These are phyloP conservation scores for Calocybe gangraenosa DNA, from an alignment of 768 basidiomycete genomes.

Conservation along the genomic window DNA sequence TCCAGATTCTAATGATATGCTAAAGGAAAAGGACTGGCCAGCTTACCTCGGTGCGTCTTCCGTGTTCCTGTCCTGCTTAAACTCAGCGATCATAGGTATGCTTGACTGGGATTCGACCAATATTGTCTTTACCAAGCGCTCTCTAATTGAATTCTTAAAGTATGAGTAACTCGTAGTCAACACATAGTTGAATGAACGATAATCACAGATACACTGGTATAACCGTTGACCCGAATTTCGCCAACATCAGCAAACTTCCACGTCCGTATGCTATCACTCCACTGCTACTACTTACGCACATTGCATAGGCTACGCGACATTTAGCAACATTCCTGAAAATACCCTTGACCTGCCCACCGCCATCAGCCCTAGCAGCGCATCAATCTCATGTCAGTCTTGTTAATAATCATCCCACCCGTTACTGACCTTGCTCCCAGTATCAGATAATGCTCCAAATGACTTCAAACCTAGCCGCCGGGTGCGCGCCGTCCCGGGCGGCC, in stretches of 20 bases:
- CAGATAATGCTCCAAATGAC: slow-evolving; percentile 20
- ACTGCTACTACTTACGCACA: background rate
- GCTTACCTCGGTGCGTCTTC: slow-evolving; percentile 54
- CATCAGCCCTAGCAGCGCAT: slow-evolving; percentile 4
- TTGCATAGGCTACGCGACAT: slow-evolving; percentile 60
- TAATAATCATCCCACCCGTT: background rate
- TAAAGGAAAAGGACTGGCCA: slow-evolving; percentile 73
- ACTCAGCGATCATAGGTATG: slow-evolving; percentile 49
- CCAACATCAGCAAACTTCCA: slow-evolving; percentile 71
- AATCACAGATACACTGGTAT: slow-evolving; percentile 61
- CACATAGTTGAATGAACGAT: background rate
- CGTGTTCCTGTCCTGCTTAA: background rate
- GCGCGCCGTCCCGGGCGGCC: slow-evolving; percentile 49
- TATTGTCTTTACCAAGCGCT: slow-evolving; percentile 78
- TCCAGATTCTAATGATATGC: slow-evolving; percentile 48
- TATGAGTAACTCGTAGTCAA: slow-evolving; percentile 24
- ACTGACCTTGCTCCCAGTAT: slow-evolving; percentile 10
- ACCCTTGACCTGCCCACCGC: slow-evolving; percentile 13
- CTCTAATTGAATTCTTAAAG: slow-evolving; percentile 76
- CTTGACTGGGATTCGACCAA: slow-evolving; percentile 76
- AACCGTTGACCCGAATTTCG: slow-evolving; percentile 74
- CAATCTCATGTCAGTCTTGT: slow-evolving; percentile 2
- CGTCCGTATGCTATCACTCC: slow-evolving; percentile 35
- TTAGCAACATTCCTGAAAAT: slow-evolving; percentile 49
- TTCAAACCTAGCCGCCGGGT: slow-evolving; percentile 58